Evolutionary conservation across 2,329 filamentous ascomycete species (phyloP).

Genomic region (Ilyonectria robusta): DNA sequence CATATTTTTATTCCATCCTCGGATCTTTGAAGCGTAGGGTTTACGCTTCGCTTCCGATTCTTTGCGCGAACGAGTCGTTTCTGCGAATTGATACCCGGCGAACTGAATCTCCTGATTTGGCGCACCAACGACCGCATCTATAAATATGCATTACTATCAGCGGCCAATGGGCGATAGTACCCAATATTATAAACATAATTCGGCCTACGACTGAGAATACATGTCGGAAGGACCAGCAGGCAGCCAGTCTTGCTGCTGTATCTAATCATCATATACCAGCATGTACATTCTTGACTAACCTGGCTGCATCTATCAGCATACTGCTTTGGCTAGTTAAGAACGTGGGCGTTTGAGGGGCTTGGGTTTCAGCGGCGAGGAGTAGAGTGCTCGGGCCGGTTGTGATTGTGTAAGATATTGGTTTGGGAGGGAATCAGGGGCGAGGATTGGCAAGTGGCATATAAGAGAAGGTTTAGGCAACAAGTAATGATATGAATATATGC

Average conservation of each 20-base stretch:
- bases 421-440: slow-evolving; percentile 14
- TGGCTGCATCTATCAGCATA: slow-evolving; percentile 28
- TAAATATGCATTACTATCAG: slow-evolving; percentile 19
- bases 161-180: slow-evolving; percentile 24
- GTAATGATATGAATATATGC: slow-evolving; percentile 30
- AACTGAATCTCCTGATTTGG: slow-evolving; percentile 38
- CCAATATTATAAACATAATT: slow-evolving; percentile 23
- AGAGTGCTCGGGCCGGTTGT: background rate
- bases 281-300: slow-evolving; percentile 12
- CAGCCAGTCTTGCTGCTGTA: background rate
- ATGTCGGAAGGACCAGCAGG: slow-evolving; percentile 14
- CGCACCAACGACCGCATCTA: slow-evolving; percentile 26
- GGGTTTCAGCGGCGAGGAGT: slow-evolving; percentile 8
- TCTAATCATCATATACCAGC: background rate
- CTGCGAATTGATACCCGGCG: slow-evolving; percentile 48
- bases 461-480: slow-evolving; percentile 12
- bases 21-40: slow-evolving; percentile 7
- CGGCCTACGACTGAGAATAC: background rate
- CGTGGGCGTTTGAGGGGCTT: slow-evolving; percentile 34
- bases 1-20: background rate
- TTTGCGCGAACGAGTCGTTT: slow-evolving; percentile 33
- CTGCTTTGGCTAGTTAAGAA: slow-evolving; percentile 31
- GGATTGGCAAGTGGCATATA: background rate
- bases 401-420: slow-evolving; percentile 13
- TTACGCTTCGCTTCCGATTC: slow-evolving; percentile 5